A percentile compares a stretch with the other conserved stretches of the same genome.
phyloP scores from a whole-genome alignment of 1,284 basidiomycete genomes.

The Rhodofomes roseus region DNA sequence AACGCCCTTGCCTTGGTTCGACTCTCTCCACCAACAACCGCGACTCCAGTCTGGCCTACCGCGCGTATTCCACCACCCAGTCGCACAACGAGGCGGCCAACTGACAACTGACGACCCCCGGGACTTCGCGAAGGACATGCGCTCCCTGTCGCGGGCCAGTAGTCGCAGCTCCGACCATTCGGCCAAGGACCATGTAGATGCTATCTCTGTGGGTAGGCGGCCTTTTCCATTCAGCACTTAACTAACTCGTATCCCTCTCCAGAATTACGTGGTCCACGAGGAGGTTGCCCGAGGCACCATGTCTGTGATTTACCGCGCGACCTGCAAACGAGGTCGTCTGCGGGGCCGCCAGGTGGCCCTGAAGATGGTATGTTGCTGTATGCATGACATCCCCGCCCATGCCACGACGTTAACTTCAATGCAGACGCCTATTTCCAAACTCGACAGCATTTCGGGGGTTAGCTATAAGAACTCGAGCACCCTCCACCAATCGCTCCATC shows the following conservation, averaged over 20 bases:
- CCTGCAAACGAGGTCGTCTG: conserved; percentile 39
- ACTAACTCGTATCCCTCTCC: background rate
- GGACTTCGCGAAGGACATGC: background rate
- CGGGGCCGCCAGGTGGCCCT: conserved; percentile 37
- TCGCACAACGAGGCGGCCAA: too few relatives aligned
- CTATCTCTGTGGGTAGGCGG: background rate
- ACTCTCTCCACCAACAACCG: too few relatives aligned
- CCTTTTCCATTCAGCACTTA: too few relatives aligned
- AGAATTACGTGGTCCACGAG: conserved; percentile 41
- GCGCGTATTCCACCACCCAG: too few relatives aligned
- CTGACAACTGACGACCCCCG: background rate
- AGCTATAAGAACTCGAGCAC: conserved; percentile 13
- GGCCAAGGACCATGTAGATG: background rate
- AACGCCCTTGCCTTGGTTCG: background rate
- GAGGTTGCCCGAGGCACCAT: conserved; percentile 27
- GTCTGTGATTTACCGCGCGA: conserved; percentile 35
- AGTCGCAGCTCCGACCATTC: background rate
- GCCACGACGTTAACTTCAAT: conserved; percentile 1
- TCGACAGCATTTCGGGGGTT: background rate
- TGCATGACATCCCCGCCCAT: conserved; percentile 1
- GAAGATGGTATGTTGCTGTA: conserved; percentile 32
- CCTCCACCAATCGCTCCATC: conserved; percentile 42
- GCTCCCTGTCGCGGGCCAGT: too few relatives aligned
- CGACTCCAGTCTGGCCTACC: too few relatives aligned
- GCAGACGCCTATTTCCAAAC: conserved; percentile 6